phyloP scores from a whole-genome alignment of 805 yeast species.

The Saturnispora dispora region DNA sequence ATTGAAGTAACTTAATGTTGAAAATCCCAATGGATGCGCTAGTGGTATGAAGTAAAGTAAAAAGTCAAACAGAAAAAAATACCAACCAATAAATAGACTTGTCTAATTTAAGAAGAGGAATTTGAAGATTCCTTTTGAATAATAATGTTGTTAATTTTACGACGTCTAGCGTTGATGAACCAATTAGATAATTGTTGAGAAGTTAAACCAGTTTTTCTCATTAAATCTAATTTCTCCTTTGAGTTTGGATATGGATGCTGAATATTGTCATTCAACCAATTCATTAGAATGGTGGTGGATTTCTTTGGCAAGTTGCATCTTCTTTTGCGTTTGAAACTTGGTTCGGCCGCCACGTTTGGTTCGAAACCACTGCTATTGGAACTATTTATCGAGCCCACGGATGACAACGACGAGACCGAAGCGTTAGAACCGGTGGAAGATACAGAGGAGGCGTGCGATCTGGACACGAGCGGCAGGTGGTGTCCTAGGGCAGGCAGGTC shows the following conservation, averaged over 20 bases:
- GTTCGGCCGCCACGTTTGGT: background rate
- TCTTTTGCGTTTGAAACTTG: constrained; percentile 17
- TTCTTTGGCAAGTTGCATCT: constrained; percentile 53
- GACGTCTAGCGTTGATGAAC: constrained; percentile 55
- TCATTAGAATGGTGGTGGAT: constrained; percentile 42
- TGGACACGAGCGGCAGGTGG: background rate
- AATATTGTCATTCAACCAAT: constrained; percentile 47
- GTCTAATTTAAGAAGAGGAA: background rate
- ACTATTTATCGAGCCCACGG: background rate
- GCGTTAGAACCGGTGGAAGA: background rate
- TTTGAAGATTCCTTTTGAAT: constrained; percentile 14
- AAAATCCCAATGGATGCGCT: background rate
- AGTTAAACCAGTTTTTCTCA: constrained; percentile 45
- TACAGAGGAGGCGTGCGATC: background rate
- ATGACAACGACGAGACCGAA: constrained; percentile 1
- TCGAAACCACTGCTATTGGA: background rate
- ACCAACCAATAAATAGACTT: background rate
- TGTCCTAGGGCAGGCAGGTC: background rate
- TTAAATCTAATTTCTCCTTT: constrained; percentile 46
- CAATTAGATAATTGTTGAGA: constrained; percentile 53
- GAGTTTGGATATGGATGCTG: constrained; percentile 54
- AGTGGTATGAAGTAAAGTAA: background rate
- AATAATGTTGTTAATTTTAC: constrained; percentile 35
- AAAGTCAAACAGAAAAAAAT: too few species aligned
- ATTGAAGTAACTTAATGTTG: background rate